Evolutionary conservation across 306 rosid species (phyloP), one percentile per base, ranked within the genome.

Genomic region (Clitoria ternatea): DNA sequence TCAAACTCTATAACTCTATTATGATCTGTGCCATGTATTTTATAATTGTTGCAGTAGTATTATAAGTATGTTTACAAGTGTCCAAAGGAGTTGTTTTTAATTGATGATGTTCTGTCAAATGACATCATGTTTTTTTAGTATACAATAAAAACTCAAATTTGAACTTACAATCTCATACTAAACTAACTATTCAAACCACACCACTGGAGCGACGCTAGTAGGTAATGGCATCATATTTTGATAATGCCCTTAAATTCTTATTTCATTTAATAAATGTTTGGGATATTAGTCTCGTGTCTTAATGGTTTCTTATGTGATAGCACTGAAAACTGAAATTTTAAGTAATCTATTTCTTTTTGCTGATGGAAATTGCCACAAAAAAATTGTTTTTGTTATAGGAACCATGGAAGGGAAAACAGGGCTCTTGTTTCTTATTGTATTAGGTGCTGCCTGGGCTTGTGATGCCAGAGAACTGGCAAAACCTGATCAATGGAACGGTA

Each of bases 401-500:
- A 77, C 39, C 53, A 88, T 91, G 92, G 82, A 72, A 74, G 39
- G 26, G 77, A 81, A 82, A 74, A 63, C 77, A 62, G 89, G 86
- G 66, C 42, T 91, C 0, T 61, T 88, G 37, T 69, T 91, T 80
- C 80, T 86, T 69, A 61, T 85, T 23, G 52, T 83, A 63, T 43
- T 88, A 73, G 79, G 82, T 71, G 80, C 76, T 75, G 70, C 83
- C 24, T 85, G 89, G 89, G 70, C 72, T 55, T 83, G 87, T 82
- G 89, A 77, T 76, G 89, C 89, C 61, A 83, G 82, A 63, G 72
- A 70, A 19, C 15, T 79, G 48, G 64, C 64, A 60, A 61, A 72
- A 1, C 19, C 36, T 57, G 45, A 24, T 69, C 39, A 40, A 29
- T 69, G 44, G 65, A 50, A 18, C 29, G 20, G 30, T 26, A 32